These are phyloP conservation scores for Paraconiothyrium sp. DNA, from an alignment of 2,329 filamentous ascomycete genomes.

Conservation along the genomic window DNA sequence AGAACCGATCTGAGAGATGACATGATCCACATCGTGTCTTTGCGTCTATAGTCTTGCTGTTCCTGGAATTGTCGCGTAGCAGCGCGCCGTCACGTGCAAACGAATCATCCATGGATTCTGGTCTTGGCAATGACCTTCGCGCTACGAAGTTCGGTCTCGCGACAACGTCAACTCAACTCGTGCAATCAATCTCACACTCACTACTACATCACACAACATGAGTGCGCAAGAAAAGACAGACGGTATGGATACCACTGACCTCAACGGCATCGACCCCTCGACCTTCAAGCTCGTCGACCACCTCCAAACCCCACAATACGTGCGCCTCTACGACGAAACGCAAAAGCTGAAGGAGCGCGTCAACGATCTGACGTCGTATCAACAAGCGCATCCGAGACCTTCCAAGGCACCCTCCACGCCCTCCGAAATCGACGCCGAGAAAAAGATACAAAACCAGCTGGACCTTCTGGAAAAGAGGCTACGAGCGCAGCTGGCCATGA, in stretches of 20 bases:
- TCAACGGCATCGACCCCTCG: conserved; percentile 23
- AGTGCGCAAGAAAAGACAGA: background rate
- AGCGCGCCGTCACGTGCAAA: background rate
- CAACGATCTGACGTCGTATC: conserved; percentile 45
- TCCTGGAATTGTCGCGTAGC: too few relatives aligned
- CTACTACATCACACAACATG: background rate
- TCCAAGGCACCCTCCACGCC: conserved; percentile 26
- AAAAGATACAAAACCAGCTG: conserved; percentile 35
- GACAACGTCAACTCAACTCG: background rate
- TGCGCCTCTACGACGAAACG: conserved; percentile 40
- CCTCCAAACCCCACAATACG: conserved; percentile 44
- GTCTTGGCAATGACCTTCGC: background rate
- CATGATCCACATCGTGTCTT: too few relatives aligned
- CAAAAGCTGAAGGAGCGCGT: conserved; percentile 43
- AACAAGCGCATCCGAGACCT: conserved; percentile 37
- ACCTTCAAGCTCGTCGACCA: conserved; percentile 35
- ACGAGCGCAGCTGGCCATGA: conserved; percentile 67
- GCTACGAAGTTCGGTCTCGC: background rate
- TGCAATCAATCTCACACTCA: background rate
- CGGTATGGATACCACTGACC: conserved; percentile 6
- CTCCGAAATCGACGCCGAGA: conserved; percentile 37
- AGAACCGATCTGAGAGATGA: too few relatives aligned
- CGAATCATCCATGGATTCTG: background rate
- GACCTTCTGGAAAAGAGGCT: conserved; percentile 73
- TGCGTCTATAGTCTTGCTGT: too few relatives aligned